Conservation (phyloP, 306 rosid species). For the Malus sieversii region DNA sequence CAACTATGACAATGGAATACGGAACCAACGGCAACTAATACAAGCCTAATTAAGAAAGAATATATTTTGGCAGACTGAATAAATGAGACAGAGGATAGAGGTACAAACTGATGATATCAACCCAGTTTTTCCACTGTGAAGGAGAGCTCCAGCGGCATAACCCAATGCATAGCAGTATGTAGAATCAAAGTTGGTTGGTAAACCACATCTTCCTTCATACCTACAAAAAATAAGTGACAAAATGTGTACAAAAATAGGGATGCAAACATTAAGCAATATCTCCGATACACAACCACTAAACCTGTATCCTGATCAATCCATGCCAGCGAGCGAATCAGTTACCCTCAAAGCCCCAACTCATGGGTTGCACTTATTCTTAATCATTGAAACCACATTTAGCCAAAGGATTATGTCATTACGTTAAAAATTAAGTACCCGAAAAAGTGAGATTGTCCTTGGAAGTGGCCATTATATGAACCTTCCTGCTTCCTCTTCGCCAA, state of each 20-base stretch:
- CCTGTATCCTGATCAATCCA: background rate
- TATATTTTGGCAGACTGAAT: background rate
- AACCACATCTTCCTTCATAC: slow-evolving; percentile 96
- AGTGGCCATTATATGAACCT: slow-evolving; percentile 52
- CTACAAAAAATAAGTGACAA: slow-evolving; percentile 28
- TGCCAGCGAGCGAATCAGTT: background rate
- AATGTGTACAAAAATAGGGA: background rate
- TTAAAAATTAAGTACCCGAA: slow-evolving; percentile 56
- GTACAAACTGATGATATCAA: slow-evolving; percentile 85
- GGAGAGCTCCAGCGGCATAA: slow-evolving; percentile 89
- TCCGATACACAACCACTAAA: background rate
- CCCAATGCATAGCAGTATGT: slow-evolving; percentile 95
- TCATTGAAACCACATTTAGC: background rate
- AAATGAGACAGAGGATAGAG: background rate
- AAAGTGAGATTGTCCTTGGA: slow-evolving; percentile 93
- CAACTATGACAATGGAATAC: background rate
- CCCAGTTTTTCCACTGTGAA: slow-evolving; percentile 88
- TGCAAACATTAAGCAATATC: background rate
- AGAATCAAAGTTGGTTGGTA: slow-evolving; percentile 96
- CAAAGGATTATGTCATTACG: background rate
- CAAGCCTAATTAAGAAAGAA: background rate
- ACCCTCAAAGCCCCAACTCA: background rate
- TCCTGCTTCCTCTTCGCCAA: slow-evolving; percentile 77
- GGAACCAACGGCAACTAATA: background rate
- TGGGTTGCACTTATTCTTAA: background rate